Conservation (phyloP, 345 rosid species). For the Linum tenue region DNA sequence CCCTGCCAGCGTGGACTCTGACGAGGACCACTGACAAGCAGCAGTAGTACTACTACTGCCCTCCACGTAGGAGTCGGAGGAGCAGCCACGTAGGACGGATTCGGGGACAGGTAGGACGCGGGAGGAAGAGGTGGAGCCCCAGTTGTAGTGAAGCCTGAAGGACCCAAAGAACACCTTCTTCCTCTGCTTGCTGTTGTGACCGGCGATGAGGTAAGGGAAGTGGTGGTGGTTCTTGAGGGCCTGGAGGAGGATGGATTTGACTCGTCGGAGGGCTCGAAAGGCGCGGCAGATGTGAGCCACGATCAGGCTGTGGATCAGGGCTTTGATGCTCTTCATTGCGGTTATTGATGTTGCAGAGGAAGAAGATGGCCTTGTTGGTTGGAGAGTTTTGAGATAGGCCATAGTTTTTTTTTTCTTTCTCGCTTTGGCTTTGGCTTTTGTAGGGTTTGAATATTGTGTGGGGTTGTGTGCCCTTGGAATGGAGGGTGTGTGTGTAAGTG, state of each 20-base stretch:
- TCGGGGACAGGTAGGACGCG: slow-evolving; percentile 55
- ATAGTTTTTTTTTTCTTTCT: slow-evolving; percentile 4
- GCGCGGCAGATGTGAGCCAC: slow-evolving; percentile 46
- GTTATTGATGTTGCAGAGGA: slow-evolving; percentile 39
- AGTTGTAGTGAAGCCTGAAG: slow-evolving; percentile 80
- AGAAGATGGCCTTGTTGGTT: slow-evolving; percentile 14
- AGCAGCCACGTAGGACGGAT: slow-evolving; percentile 32
- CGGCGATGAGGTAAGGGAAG: slow-evolving; percentile 12
- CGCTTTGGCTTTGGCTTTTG: not conserved
- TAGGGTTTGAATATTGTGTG: not conserved
- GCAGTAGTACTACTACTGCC: too few relatives aligned
- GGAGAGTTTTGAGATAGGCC: slow-evolving; percentile 21
- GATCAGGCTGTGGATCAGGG: slow-evolving; percentile 47
- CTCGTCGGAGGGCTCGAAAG: slow-evolving; percentile 42
- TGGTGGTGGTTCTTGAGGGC: slow-evolving; percentile 35
- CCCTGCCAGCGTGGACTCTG: slow-evolving; percentile 27
- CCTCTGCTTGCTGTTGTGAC: slow-evolving; percentile 26
- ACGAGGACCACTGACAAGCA: too few relatives aligned
- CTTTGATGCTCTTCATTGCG: slow-evolving; percentile 45
- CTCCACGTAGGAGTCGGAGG: slow-evolving; percentile 1
- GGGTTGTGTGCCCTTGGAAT: not conserved
- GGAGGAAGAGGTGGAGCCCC: slow-evolving; percentile 43
- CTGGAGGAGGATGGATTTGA: slow-evolving; percentile 38
- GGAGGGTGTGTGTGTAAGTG: too few relatives aligned
- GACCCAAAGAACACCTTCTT: slow-evolving; percentile 58